Evolutionary conservation across 768 basidiomycete genomes (phyloP).

Genomic region (Naematelia aurantialba): DNA sequence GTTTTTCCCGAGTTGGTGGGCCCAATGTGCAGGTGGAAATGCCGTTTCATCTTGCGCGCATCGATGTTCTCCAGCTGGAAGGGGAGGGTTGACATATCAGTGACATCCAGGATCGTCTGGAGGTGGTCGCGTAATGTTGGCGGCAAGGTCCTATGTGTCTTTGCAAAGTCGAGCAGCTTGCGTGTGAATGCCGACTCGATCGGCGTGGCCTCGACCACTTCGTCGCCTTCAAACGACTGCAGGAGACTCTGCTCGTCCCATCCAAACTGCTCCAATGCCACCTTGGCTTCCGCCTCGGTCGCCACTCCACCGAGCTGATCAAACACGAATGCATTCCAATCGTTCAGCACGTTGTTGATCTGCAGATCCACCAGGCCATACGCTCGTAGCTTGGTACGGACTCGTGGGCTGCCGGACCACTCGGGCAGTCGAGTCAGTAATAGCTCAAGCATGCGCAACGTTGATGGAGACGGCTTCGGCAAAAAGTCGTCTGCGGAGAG

Average conservation of each 20-base stretch:
- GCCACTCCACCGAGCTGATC: conserved; percentile 1
- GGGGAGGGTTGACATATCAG: conserved; percentile 36
- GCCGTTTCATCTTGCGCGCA: conserved; percentile 61
- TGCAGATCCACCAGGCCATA: conserved; percentile 21
- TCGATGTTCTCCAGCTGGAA: conserved; percentile 33
- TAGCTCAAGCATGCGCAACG: conserved; percentile 7
- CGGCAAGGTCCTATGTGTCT: neutral
- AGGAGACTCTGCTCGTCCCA: conserved; percentile 28
- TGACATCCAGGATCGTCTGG: conserved; percentile 22
- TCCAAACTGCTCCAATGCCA: conserved; percentile 10
- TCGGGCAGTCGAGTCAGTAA: conserved; percentile 7
- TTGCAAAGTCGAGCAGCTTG: conserved; percentile 17
- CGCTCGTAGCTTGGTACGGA: conserved; percentile 14
- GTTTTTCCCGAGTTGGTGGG: conserved; percentile 99
- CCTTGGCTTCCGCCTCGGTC: conserved; percentile 10
- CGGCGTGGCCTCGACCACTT: conserved; percentile 22
- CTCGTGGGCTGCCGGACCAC: conserved; percentile 19
- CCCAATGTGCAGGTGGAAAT: conserved; percentile 90
- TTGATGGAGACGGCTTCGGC: conserved; percentile 13
- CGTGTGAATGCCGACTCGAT: conserved; percentile 36
- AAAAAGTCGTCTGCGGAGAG: too few relatives aligned
- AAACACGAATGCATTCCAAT: conserved; percentile 13
- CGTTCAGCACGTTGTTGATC: neutral
- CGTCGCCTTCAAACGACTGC: conserved; percentile 24
- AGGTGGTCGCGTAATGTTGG: conserved; percentile 14